Evolutionary conservation across 129 eudicot genomes (phyloP).

Genomic region (Artemisia tridentata): DNA sequence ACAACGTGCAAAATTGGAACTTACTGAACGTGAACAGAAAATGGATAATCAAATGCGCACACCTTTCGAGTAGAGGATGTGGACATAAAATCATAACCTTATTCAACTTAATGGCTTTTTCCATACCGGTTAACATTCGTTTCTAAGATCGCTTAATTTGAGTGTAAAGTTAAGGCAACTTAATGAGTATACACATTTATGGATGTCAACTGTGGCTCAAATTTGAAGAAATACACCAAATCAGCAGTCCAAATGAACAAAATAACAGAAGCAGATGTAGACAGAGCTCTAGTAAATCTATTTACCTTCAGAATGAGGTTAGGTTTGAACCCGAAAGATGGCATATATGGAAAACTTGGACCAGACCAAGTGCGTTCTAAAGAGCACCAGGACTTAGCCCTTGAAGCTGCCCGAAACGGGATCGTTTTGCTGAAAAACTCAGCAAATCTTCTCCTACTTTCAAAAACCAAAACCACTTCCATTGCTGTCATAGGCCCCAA

Average conservation of each 20-base stretch:
- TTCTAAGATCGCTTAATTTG: background rate
- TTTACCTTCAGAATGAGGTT: conserved; percentile 70
- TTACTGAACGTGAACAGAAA: too few species aligned
- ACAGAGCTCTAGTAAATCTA: conserved; percentile 61
- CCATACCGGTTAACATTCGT: background rate
- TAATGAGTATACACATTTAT: conserved; percentile 37
- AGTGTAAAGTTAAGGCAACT: background rate
- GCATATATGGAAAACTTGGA: too few species aligned
- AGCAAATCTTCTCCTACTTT: too few species aligned
- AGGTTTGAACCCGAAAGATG: conserved; percentile 53
- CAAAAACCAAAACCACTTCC: too few species aligned
- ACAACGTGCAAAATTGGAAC: too few species aligned
- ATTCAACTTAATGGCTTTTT: background rate
- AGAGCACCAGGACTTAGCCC: too few species aligned
- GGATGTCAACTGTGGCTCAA: conserved; percentile 73
- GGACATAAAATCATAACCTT: background rate
- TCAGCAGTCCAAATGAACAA: conserved; percentile 58
- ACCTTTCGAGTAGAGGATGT: too few species aligned
- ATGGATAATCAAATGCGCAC: too few species aligned
- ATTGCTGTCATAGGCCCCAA: conserved; percentile 76
- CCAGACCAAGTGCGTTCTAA: too few species aligned
- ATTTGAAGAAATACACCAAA: conserved; percentile 52
- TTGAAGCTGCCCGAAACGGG: too few species aligned
- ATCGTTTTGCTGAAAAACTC: too few species aligned
- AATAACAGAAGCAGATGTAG: conserved; percentile 44